phyloP scores from a whole-genome alignment of 73 alveolate genomes.

The Paramecium pentaurelia region DNA sequence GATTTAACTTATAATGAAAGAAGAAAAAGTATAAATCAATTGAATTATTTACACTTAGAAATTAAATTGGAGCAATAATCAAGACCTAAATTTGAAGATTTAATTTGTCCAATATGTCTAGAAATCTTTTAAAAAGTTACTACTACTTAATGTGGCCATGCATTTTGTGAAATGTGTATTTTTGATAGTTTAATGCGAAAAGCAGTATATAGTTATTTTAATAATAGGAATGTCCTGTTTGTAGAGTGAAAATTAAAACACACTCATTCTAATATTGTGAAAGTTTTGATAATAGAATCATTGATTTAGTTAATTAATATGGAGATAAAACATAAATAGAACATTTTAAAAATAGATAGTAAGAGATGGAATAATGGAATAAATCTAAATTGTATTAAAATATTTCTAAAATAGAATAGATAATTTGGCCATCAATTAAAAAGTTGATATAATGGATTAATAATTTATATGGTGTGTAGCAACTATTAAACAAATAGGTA shows the following conservation, averaged over 20 bases:
- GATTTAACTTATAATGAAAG: neutral
- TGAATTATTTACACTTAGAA: conserved; percentile 4
- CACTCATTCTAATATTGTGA: conserved; percentile 44
- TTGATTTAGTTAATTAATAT: neutral
- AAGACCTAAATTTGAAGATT: neutral
- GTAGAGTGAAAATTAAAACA: conserved; percentile 54
- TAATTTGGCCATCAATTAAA: conserved; percentile 22
- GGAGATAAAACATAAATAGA: neutral
- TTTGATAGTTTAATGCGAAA: conserved; percentile 65
- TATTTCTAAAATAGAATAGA: conserved; percentile 35
- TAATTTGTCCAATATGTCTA: conserved; percentile 70
- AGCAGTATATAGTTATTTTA: neutral
- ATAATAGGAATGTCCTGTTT: conserved; percentile 63
- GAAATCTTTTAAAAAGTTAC: conserved; percentile 55
- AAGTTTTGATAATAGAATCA: conserved; percentile 55
- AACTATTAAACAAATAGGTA: conserved; percentile 31
- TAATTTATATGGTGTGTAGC: conserved; percentile 79
- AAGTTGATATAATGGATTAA: conserved; percentile 75
- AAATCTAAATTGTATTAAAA: conserved; percentile 52
- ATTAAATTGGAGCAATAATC: neutral
- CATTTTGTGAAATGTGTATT: conserved; percentile 73
- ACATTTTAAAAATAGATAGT: conserved; percentile 36
- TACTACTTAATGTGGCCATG: conserved; percentile 75
- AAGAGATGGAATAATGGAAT: conserved; percentile 39
- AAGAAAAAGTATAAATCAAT: conserved; percentile 1